These are phyloP conservation scores for Colletotrichum cordylinicola DNA, from an alignment of 2,329 filamentous ascomycete species.

Conservation along the genomic window DNA sequence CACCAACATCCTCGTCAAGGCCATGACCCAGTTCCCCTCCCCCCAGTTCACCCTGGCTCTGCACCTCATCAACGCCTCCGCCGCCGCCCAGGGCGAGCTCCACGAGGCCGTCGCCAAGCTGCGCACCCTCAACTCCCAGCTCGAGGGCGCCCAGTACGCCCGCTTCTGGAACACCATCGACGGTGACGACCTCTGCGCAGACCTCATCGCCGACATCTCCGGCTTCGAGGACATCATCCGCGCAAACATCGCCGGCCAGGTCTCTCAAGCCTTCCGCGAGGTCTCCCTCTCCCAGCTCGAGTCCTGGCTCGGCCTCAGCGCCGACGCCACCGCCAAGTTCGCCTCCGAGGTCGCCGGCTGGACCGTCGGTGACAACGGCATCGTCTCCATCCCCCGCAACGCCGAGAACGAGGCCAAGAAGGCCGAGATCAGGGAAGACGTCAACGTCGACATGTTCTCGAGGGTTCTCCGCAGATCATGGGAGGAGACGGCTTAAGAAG, in stretches of 20 bases:
- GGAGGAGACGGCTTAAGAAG: constrained; percentile 73
- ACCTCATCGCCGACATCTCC: constrained; percentile 90
- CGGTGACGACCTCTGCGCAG: constrained; percentile 93
- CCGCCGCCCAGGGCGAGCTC: constrained; percentile 71
- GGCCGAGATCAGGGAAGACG: constrained; percentile 92
- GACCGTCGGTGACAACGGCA: constrained; percentile 71
- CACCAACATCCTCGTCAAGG: constrained; percentile 98
- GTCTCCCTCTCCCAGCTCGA: constrained; percentile 72
- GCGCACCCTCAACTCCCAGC: constrained; percentile 80
- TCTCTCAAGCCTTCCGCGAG: constrained; percentile 82
- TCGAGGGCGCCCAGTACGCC: constrained; percentile 88
- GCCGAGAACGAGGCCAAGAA: constrained; percentile 98
- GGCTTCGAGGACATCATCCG: constrained; percentile 96
- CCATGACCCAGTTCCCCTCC: constrained; percentile 95
- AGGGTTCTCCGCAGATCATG: constrained; percentile 84
- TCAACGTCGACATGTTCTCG: constrained; percentile 86
- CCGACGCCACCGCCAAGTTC: constrained; percentile 76
- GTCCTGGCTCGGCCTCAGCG: constrained; percentile 76
- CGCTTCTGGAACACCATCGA: constrained; percentile 94
- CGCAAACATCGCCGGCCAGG: constrained; percentile 85
- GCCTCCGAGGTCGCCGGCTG: constrained; percentile 87
- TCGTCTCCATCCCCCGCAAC: constrained; percentile 84
- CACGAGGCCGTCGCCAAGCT: constrained; percentile 92
- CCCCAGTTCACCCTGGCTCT: constrained; percentile 94
- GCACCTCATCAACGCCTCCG: constrained; percentile 87